Evolutionary conservation across 352 stramenopile genomes (phyloP).

Genomic region (Plasmopara halstedii): DNA sequence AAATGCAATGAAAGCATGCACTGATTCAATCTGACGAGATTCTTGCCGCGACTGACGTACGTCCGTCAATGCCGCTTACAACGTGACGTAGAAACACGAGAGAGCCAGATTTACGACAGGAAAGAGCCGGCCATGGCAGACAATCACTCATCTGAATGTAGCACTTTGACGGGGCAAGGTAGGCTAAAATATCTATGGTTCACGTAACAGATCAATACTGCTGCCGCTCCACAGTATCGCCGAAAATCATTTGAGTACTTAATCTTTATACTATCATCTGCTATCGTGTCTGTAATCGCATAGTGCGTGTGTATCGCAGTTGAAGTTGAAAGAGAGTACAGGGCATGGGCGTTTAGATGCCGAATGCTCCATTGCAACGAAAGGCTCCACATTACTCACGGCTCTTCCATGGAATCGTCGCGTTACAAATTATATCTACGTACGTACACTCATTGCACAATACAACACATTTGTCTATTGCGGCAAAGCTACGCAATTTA

Average conservation of each 20-base stretch:
- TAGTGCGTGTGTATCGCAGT: not conserved
- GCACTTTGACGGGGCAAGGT: no score
- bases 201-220: no score
- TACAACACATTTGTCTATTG: not conserved
- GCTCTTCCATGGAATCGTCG: constrained; percentile 4
- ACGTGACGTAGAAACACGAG: constrained; percentile 10
- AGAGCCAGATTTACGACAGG: constrained; percentile 8
- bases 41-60: constrained; percentile 9
- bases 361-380: constrained; percentile 18
- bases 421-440: constrained; percentile 1
- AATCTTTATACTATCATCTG: no score
- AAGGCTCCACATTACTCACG: constrained; percentile 28
- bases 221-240: no score
- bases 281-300: constrained; percentile 1
- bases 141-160: no score
- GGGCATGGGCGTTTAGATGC: constrained; percentile 4
- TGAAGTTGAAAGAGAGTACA: constrained; percentile 8
- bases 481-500: not conserved
- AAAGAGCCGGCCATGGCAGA: constrained; percentile 5
- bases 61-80: constrained; percentile 15
- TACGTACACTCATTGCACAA: not conserved
- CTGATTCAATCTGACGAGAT: not conserved
- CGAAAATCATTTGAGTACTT: no score
- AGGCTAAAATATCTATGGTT: no score
- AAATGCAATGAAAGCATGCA: constrained; percentile 1